These are phyloP conservation scores for Debaryomyces nepalensis DNA, from an alignment of 1,139 yeast genomes.

Conservation along the genomic window DNA sequence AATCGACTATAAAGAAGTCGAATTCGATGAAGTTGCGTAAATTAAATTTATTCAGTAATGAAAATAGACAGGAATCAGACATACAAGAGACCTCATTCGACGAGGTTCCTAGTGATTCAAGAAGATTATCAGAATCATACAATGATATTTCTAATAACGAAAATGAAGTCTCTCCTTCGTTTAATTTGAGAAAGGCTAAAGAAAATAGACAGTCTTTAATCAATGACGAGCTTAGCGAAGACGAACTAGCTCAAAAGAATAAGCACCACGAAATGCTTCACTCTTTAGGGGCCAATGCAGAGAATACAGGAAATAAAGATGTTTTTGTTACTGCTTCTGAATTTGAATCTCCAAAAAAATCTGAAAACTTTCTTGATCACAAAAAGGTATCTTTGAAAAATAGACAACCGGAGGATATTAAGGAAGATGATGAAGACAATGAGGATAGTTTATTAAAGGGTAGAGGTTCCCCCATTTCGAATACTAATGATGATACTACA, in stretches of 20 bases:
- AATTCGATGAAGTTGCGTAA: conserved; percentile 51
- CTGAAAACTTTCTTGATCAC: background rate
- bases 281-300: conserved; percentile 27
- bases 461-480: conserved; percentile 26
- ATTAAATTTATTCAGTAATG: conserved; percentile 39
- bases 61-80: conserved; percentile 11
- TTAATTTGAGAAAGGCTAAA: conserved; percentile 20
- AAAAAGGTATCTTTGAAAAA: conserved; percentile 2
- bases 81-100: conserved; percentile 4
- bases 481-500: conserved; percentile 8
- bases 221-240: conserved; percentile 19
- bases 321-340: conserved; percentile 49
- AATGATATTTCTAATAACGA: conserved; percentile 2
- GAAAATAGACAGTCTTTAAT: conserved; percentile 25
- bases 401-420: background rate
- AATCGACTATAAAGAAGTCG: conserved; percentile 45
- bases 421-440: conserved; percentile 14
- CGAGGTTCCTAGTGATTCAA: conserved; percentile 3
- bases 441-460: conserved; percentile 21
- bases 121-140: background rate
- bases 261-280: conserved; percentile 23
- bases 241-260: conserved; percentile 17
- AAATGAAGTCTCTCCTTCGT: conserved; percentile 23
- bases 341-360: conserved; percentile 21
- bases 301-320: conserved; percentile 30